Conservation (phyloP, 352 stramenopile species). For the Pythium insidiosum region DNA sequence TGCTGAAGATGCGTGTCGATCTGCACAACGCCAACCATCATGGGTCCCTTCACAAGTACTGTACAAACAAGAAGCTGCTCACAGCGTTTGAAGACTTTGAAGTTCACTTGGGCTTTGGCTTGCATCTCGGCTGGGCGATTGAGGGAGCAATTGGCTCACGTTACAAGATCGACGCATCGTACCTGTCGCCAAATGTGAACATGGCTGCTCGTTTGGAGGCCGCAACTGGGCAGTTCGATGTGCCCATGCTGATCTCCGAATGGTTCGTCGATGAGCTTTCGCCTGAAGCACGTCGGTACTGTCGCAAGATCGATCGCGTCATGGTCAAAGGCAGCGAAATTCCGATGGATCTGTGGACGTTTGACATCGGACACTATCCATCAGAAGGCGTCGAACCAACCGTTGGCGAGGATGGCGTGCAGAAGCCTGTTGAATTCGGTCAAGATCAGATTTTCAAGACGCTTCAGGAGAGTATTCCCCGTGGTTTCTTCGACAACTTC, state of each 20-base stretch:
- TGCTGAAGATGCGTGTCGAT: conserved; percentile 95
- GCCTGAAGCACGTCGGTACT: conserved; percentile 67
- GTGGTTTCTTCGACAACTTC: conserved; percentile 89
- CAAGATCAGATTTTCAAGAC: conserved; percentile 57
- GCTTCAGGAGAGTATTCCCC: conserved; percentile 73
- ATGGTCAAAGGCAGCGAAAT: conserved; percentile 96
- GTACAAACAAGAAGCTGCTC: conserved; percentile 71
- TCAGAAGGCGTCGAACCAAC: conserved; percentile 39
- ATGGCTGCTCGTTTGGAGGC: conserved; percentile 95
- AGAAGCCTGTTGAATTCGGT: conserved; percentile 81
- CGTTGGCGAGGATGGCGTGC: conserved; percentile 43
- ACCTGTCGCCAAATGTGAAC: conserved; percentile 97
- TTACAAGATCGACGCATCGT: conserved; percentile 99
- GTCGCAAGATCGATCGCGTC: conserved; percentile 93
- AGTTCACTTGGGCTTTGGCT: conserved; percentile 93
- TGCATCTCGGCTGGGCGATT: conserved; percentile 98
- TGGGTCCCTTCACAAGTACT: conserved; percentile 75
- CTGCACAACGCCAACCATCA: conserved; percentile 91
- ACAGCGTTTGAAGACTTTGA: conserved; percentile 87
- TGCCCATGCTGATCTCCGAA: conserved; percentile 92
- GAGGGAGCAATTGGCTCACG: conserved; percentile 96
- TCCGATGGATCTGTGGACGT: conserved; percentile 92
- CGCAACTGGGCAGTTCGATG: conserved; percentile 93
- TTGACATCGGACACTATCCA: conserved; percentile 86
- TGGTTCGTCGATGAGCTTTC: conserved; percentile 94